phyloP scores from a whole-genome alignment of 2,329 filamentous ascomycete species.

The Exophiala spinifera region DNA sequence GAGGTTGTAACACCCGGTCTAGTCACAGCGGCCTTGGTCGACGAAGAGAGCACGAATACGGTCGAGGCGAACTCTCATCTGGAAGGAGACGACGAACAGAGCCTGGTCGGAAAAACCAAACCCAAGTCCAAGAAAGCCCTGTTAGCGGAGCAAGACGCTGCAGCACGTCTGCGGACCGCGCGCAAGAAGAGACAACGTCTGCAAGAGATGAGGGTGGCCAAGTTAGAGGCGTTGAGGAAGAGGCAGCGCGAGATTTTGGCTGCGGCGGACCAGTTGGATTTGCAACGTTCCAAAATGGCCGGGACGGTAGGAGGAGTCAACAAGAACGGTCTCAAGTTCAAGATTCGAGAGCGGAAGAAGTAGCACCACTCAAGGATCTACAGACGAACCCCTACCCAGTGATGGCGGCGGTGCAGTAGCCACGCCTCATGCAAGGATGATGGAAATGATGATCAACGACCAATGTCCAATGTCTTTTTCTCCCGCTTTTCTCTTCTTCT shows the following conservation, averaged over 20 bases:
- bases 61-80: neutral
- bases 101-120: constrained; percentile 17
- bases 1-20: constrained; percentile 6
- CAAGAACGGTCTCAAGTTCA: constrained; percentile 63
- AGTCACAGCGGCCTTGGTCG: neutral
- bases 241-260: constrained; percentile 54
- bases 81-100: constrained; percentile 27
- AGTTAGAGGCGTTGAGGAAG: constrained; percentile 52
- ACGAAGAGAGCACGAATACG: neutral
- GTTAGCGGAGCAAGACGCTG: constrained; percentile 40
- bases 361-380: constrained; percentile 29
- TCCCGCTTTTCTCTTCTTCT: no score
- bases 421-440: no score
- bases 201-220: constrained; percentile 48
- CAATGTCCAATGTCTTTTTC: no score
- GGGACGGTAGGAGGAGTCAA: constrained; percentile 59
- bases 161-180: constrained; percentile 38
- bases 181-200: constrained; percentile 49
- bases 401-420: no score
- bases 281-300: constrained; percentile 61
- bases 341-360: constrained; percentile 60
- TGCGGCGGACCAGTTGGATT: constrained; percentile 56
- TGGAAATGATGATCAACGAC: no score
- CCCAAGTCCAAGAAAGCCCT: constrained; percentile 46
- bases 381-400: no score